A percentile compares a stretch with the other conserved stretches of the same genome.
These are phyloP conservation scores for Lactarius quietus DNA, from an alignment of 768 basidiomycete species.

Conservation along the genomic window DNA sequence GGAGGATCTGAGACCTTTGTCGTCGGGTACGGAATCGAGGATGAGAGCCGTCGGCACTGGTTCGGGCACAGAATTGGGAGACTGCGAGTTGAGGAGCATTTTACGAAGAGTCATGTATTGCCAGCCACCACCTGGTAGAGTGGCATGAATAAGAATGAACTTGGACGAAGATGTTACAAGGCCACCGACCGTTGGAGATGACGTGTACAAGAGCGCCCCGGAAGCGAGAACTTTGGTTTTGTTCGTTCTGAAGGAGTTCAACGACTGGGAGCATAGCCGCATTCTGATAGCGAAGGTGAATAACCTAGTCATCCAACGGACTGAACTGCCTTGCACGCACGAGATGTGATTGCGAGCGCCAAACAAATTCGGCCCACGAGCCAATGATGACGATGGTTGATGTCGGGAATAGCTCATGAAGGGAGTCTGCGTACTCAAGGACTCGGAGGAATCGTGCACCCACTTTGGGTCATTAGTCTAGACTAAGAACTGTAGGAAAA, in stretches of 20 bases:
- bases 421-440: conserved; percentile 11
- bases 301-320: background rate
- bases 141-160: background rate
- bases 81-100: conserved; percentile 14
- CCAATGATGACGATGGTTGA: conserved; percentile 14
- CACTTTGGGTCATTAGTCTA: conserved; percentile 14
- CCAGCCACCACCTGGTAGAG: conserved; percentile 24
- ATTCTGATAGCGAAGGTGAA: conserved; percentile 13
- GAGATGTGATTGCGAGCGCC: conserved; percentile 16
- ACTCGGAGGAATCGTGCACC: conserved; percentile 21
- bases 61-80: background rate
- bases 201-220: conserved; percentile 24
- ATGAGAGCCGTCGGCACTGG: conserved; percentile 24
- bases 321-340: conserved; percentile 6
- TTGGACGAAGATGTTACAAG: background rate
- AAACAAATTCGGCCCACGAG: conserved; percentile 19
- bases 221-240: conserved; percentile 10
- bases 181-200: conserved; percentile 26
- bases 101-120: conserved; percentile 27
- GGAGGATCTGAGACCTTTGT: conserved; percentile 25
- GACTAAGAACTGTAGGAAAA: background rate
- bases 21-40: conserved; percentile 25
- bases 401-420: conserved; percentile 14
- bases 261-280: conserved; percentile 23
- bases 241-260: conserved; percentile 17